These are phyloP conservation scores for Carex arenaria DNA, from an alignment of 202 grass and related monocot genomes.

Conservation along the genomic window DNA sequence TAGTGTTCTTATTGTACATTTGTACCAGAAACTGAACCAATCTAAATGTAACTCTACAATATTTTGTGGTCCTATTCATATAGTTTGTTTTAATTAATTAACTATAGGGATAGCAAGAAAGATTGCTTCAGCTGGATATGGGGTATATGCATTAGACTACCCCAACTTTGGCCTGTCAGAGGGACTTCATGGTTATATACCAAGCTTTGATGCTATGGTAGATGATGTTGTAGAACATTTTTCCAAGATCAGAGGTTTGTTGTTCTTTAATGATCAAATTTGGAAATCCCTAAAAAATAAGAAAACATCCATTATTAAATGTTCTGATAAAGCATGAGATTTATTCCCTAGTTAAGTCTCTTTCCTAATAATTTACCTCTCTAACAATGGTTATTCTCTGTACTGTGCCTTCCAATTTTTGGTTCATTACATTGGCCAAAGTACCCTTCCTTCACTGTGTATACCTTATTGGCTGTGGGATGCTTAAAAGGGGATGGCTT, in stretches of 20 bases:
- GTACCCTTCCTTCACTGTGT: neutral
- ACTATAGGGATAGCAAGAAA: conserved; percentile 75
- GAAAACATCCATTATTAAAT: neutral
- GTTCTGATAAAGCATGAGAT: neutral
- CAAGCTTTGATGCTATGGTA: conserved; percentile 64
- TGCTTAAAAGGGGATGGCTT: neutral
- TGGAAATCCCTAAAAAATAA: neutral
- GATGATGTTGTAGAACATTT: conserved; percentile 68
- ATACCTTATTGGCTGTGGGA: neutral
- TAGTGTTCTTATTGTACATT: neutral
- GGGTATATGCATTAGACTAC: conserved; percentile 91
- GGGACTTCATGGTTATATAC: conserved; percentile 96
- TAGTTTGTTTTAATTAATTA: neutral
- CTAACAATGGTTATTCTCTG: neutral
- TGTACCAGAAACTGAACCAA: neutral
- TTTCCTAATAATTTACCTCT: neutral
- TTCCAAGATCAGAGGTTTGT: conserved; percentile 70
- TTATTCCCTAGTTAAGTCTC: neutral
- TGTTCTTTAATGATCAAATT: conserved; percentile 4
- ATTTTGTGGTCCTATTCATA: neutral
- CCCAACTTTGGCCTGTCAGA: conserved; percentile 94
- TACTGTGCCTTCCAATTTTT: too few relatives aligned
- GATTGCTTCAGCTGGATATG: conserved; percentile 81
- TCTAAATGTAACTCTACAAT: neutral
- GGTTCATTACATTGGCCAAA: too few relatives aligned